Conservation (phyloP, 2,329 filamentous ascomycete species). For the Clarireedia homoeocarpa region DNA sequence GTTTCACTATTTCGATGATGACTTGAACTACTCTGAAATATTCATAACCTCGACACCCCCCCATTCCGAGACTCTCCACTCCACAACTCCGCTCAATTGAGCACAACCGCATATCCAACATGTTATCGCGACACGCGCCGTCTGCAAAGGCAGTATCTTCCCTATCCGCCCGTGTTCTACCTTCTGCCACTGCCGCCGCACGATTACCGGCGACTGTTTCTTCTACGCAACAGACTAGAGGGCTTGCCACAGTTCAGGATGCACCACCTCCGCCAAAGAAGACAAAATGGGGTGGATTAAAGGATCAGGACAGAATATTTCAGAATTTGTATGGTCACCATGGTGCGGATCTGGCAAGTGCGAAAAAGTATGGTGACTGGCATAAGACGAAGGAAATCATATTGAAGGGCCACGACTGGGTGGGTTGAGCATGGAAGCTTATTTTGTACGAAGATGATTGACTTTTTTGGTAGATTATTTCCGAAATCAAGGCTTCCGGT, state of each 20-base stretch:
- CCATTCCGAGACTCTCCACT: conserved; percentile 10
- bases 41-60: conserved; percentile 11
- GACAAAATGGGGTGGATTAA: conserved; percentile 74
- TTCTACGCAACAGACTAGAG: conserved; percentile 50
- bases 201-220: conserved; percentile 31
- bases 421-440: conserved; percentile 29
- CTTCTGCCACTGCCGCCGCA: conserved; percentile 22
- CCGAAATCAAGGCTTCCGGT: conserved; percentile 93
- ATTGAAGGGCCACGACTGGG: conserved; percentile 93
- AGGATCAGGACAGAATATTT: conserved; percentile 97
- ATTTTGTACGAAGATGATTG: conserved; percentile 11
- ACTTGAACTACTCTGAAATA: conserved; percentile 12
- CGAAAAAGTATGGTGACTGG: conserved; percentile 98
- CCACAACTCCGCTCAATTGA: conserved; percentile 27
- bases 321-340: conserved; percentile 96
- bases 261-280: conserved; percentile 55
- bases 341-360: conserved; percentile 83
- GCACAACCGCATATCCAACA: conserved; percentile 26
- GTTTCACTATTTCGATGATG: conserved; percentile 17
- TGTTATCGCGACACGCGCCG: conserved; percentile 32
- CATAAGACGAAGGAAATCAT: conserved; percentile 99
- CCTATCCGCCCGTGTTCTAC: conserved; percentile 25
- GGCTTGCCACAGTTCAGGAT: conserved; percentile 77
- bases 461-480: conserved; percentile 62
- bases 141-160: conserved; percentile 26